Percentiles rank a stretch among this genome's conserved stretches.
phyloP scores from a whole-genome alignment of 345 rosid genomes.

The Sonneratia caseolaris region DNA sequence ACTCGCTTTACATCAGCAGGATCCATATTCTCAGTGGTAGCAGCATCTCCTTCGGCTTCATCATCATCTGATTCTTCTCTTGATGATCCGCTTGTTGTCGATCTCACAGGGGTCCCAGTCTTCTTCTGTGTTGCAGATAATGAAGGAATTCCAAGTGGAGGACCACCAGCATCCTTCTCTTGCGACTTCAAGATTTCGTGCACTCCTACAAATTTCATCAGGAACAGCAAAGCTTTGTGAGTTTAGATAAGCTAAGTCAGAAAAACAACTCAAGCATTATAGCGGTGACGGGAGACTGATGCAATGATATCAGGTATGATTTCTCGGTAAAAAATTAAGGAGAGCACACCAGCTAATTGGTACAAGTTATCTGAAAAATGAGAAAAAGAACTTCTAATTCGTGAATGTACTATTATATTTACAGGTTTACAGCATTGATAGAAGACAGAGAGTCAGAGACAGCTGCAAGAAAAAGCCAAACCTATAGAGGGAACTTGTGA shows the following conservation, averaged over 20 bases:
- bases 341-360: not conserved
- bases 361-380: not conserved
- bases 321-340: not conserved
- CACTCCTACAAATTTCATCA: conserved; percentile 15
- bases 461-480: conserved; percentile 2
- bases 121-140: conserved; percentile 28
- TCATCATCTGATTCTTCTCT: conserved; percentile 74
- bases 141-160: conserved; percentile 19
- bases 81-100: conserved; percentile 71
- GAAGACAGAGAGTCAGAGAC: not conserved
- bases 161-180: conserved; percentile 27
- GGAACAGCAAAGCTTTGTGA: not conserved
- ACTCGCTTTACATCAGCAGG: conserved; percentile 75
- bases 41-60: conserved; percentile 67
- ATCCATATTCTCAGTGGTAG: conserved; percentile 43
- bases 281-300: not conserved
- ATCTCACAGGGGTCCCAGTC: conserved; percentile 24
- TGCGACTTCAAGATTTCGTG: conserved; percentile 17
- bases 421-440: not conserved
- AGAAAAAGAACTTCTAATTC: not conserved
- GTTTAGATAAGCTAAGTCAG: not conserved
- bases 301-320: not conserved
- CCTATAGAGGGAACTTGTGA: conserved; percentile 39
- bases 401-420: too few relatives aligned
- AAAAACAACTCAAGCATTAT: not conserved